Evolutionary conservation across 768 basidiomycete genomes (phyloP), one percentile per base, ranked within the genome.

Genomic region (Clitopilus passeckerianus): DNA sequence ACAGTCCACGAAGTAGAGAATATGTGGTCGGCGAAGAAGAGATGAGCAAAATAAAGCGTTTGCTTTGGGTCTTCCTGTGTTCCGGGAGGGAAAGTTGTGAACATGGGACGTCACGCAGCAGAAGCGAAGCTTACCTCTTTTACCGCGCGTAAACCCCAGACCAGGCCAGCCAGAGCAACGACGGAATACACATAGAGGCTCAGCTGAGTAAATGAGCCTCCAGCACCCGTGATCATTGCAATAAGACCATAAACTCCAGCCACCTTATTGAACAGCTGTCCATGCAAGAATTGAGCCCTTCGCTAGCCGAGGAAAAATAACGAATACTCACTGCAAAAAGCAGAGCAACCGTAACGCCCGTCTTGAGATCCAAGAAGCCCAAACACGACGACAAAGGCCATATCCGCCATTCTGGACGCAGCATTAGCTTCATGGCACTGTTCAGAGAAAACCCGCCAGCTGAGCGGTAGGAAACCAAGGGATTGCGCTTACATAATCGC

Each of bases 191-290:
- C 79, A 73, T 98, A 98, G 68, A 96, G 81, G 71, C 87, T 91
- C 61, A 98, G 80, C 74, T 99, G 97, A 0, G 90, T 86, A 64
- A 94, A 86, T n/a, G 89, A 87, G n/a, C 90, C 89, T n/a, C 91
- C 93, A 30, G 91, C 89, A 18, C 95, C 95, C 0, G 90, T 90
- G 60, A 95, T 74, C 59, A 95, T 83, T 5, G 95, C 95, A 60
- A 99, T 87, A 59, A 99, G 83, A 58, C 97, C 97, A 70, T 98
- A 99, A 8, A 98, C 85, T 55, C 97, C 96, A 18, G 97, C 95
- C 54, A 95, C 96, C 76, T 99, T 99, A 83, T 99, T 99, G 64
- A 99, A 78, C 57, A 94, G 75, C 91, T 91, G 67, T 23, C 54
- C 53, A 27, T 30, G 27, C 27, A 15, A 20, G 64, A 64, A 61